A percentile compares a stretch with the other conserved stretches of the same genome.
phyloP scores from a whole-genome alignment of 208 protist species.

The Wallacemonas sp. region DNA sequence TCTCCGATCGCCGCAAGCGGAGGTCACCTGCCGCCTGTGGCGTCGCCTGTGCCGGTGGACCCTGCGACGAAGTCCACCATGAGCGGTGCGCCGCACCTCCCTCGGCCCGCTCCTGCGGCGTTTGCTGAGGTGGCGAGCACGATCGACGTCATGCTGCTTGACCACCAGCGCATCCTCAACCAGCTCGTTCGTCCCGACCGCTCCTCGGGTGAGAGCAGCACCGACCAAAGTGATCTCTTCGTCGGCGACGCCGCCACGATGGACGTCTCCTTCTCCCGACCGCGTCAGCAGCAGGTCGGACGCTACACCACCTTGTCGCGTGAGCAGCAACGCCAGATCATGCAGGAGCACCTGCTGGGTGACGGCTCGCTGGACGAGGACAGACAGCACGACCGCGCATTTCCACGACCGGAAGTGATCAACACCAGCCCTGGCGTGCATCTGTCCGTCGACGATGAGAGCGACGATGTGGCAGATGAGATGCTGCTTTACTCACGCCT shows the following conservation, averaged over 20 bases:
- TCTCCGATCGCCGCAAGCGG: background rate
- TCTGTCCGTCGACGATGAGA: constrained; percentile 5
- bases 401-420: too few relatives aligned
- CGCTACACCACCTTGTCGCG: constrained; percentile 5
- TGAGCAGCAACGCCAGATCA: constrained; percentile 6
- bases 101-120: constrained; percentile 13
- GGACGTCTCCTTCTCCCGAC: constrained; percentile 2
- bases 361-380: constrained; percentile 1
- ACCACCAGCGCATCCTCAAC: constrained; percentile 61
- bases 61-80: background rate
- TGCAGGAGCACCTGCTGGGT: constrained; percentile 12
- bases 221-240: constrained; percentile 4
- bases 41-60: background rate
- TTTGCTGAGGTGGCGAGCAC: constrained; percentile 39
- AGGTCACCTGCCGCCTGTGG: background rate
- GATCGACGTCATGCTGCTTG: constrained; percentile 77
- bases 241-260: background rate
- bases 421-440: too few relatives aligned
- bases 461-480: constrained; percentile 50
- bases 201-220: background rate
- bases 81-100: background rate
- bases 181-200: constrained; percentile 43
- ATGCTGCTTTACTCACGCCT: constrained; percentile 60
- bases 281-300: background rate
- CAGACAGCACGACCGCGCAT: background rate